Base-by-base conservation (phyloP, 208 protist genomes). In the Trypanosoma mega region DNA sequence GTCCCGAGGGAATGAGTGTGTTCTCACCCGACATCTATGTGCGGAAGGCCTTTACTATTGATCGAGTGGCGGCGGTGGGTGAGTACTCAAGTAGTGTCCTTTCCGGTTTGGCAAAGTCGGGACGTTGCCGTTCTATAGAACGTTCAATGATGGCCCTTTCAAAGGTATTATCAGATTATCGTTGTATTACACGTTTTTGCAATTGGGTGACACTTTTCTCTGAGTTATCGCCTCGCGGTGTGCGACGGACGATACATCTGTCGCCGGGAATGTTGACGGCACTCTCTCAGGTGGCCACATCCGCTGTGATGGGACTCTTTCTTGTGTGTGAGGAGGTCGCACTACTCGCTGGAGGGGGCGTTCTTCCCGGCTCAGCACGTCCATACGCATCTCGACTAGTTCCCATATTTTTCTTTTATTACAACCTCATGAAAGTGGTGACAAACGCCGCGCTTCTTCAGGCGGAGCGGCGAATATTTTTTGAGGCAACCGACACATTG, bases 361-460 rank as follows among this genome's bases (percentile, higher is more conserved):
- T 88, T 37, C 21, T 86, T 21, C 48, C 65, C 29, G 36, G 52
- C 2, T 53, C 23, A 0, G 43, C 79, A 21, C 77, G 63, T 27
- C 72, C 74, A 46, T 73, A 75, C 54, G 65, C 77, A 44, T 86
- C 81, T 57, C 76, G 80, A 63, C 67, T 92, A 29, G 80, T 83
- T 46, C 85, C 86, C 39, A 76, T 90, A 37, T 87, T 84, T 64
- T 67, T 94, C 55, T 94, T 94, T 71, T 94, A 76, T 65, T 92
- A 81, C n/a, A 94, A 90, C 63, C 49, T 94, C 16, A 20, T 68
- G 31, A 51, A 61, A 18, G 39, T 39, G 23, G 26, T 55, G n/a
- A 61, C 45, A 20, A 68, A 46, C 37, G 63, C 45, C 18, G 51
- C 45, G 18, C 45, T 60, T 31, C 43, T 68, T 39, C 27, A 37